Base-by-base conservation (phyloP, 176 grass and related monocot species). In the Chloris gayana region DNA sequence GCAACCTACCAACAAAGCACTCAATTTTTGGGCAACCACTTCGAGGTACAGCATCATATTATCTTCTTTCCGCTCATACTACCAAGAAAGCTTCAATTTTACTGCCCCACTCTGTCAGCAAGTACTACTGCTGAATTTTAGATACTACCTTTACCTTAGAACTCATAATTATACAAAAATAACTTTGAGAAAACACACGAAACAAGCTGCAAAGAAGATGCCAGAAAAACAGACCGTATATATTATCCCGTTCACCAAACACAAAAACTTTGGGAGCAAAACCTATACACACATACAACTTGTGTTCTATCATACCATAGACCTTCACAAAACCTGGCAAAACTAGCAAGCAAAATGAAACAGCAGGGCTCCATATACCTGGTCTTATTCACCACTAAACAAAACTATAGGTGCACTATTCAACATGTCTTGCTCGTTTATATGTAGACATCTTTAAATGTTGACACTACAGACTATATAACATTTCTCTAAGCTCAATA, bases 321-420 rank as follows among this genome's bases (percentile, higher is more conserved):
- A 56, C 56, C 32, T 76, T 76, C 30, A 71, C 57, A 81, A 8
- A 27, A 76, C 54, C 27, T 14, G 63, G 17, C 58, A 65, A 65
- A 59, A 58, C 77, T 67, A 37, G 35, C 57, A 76, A 81, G 27
- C 17, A 60, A 30, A 4, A 41, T 30, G 12, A 35, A 78, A 72
- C 7, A 73, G 71, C 77, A 58, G 58, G 61, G 24, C 31, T 57
- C 80, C 22, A 65, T 27, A n/a, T 37, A 66, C 56, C 31, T 71
- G 50, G 34, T 78, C 67, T 85, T 86, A 86, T 86, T 89, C 32
- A 22, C 49, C 45, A 70, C 32, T 27, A 73, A 19, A 79, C 46
- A 68, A 68, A 87, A 71, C 56, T 87, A 26, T 76, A 22, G 29
- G 64, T 72, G 64, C 84, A 64, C 59, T 74, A 30, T 24, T 82